Conservation (phyloP, 495 filamentous ascomycete genomes). For the Annulohypoxylon bovei region DNA sequence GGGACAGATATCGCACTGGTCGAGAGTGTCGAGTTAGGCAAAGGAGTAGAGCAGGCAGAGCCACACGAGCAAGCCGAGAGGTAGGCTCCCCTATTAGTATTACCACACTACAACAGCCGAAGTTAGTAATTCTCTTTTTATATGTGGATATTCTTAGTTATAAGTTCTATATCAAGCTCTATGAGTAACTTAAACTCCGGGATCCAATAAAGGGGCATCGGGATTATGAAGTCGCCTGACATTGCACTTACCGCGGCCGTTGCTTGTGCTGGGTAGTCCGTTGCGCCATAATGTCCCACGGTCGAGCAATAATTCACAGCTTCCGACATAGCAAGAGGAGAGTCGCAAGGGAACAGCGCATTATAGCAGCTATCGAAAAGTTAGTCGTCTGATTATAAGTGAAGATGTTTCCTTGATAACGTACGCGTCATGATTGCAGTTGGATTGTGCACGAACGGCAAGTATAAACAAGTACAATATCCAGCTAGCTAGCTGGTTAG, state of each 20-base stretch:
- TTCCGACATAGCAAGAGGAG: constrained; percentile 26
- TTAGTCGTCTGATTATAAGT: not conserved
- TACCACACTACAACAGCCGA: constrained; percentile 32
- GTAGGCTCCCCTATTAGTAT: constrained; percentile 33
- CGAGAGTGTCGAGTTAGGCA: constrained; percentile 6
- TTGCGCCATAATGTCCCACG: constrained; percentile 39
- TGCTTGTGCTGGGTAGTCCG: constrained; percentile 41
- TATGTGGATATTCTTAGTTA: no score
- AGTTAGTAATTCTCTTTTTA: constrained; percentile 10
- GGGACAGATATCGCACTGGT: not conserved
- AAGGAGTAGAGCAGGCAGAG: constrained; percentile 33
- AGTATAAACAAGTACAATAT: constrained; percentile 34
- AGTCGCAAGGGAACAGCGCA: constrained; percentile 43
- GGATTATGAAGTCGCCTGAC: not conserved
- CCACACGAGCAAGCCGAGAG: constrained; percentile 43
- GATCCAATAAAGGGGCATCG: not conserved
- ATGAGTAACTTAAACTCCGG: not conserved
- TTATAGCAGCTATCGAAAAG: constrained; percentile 36
- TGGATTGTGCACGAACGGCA: constrained; percentile 22
- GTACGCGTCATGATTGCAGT: constrained; percentile 39
- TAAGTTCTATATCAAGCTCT: not conserved
- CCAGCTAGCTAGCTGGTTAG: constrained; percentile 33
- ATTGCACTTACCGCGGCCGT: constrained; percentile 34
- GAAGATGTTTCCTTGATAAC: not conserved
- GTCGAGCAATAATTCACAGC: constrained; percentile 43